These are phyloP conservation scores for Oryza glumipatula DNA, from an alignment of 176 grass and related monocot genomes.

Conservation along the genomic window DNA sequence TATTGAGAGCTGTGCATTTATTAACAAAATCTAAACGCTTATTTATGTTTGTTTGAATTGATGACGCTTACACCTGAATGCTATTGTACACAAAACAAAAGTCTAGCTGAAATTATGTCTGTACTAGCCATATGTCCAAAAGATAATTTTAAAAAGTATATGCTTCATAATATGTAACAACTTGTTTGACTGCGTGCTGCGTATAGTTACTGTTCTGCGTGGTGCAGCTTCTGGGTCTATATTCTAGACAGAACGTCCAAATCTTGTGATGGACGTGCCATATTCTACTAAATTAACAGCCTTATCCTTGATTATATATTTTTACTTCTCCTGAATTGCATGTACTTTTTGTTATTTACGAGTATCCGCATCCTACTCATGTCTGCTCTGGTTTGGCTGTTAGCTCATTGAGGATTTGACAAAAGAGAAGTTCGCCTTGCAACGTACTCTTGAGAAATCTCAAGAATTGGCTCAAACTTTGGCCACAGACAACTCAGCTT, in stretches of 20 bases:
- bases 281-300: background rate
- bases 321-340: conserved; percentile 11
- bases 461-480: conserved; percentile 72
- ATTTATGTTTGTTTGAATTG: conserved; percentile 6
- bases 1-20: background rate
- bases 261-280: background rate
- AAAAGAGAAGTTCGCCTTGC: conserved; percentile 91
- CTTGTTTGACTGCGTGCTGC: too few species aligned
- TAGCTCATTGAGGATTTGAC: conserved; percentile 99
- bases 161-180: too few species aligned
- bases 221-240: background rate
- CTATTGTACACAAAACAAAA: conserved; percentile 15
- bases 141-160: too few species aligned
- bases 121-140: background rate
- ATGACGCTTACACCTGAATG: conserved; percentile 5
- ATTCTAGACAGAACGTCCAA: background rate
- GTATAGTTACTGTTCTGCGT: too few species aligned
- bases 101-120: background rate
- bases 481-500: conserved; percentile 85
- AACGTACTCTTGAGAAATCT: conserved; percentile 86
- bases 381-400: conserved; percentile 35
- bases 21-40: background rate
- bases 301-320: conserved; percentile 1
- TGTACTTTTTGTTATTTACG: conserved; percentile 25
- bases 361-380: conserved; percentile 29